phyloP scores from a whole-genome alignment of 306 rosid genomes.

The Prosopis cineraria region DNA sequence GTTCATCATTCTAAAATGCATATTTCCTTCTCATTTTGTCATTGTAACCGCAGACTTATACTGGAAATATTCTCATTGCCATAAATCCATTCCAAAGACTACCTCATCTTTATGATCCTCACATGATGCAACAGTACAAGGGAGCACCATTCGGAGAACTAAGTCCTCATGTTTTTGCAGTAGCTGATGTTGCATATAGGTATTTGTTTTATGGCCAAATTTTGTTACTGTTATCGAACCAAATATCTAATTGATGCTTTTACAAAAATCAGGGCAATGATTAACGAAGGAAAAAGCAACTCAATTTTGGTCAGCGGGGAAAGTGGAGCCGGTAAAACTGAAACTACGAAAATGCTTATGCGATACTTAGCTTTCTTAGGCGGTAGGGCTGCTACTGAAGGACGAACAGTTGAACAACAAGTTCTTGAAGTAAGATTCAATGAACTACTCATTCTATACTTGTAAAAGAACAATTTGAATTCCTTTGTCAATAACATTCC shows the following conservation, averaged over 20 bases:
- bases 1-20: slow-evolving; percentile 19
- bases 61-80: slow-evolving; percentile 97
- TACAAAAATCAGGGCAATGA: slow-evolving; percentile 78
- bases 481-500: slow-evolving; percentile 10
- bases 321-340: slow-evolving; percentile 99
- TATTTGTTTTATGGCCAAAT: slow-evolving; percentile 35
- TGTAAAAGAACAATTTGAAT: slow-evolving; percentile 15
- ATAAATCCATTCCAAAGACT: slow-evolving; percentile 98
- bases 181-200: slow-evolving; percentile 99
- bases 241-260: slow-evolving; percentile 32
- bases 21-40: slow-evolving; percentile 29
- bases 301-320: slow-evolving; percentile 99
- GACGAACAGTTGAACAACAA: slow-evolving; percentile 98
- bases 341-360: slow-evolving; percentile 99
- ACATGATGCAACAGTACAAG: slow-evolving; percentile 98
- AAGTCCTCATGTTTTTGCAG: slow-evolving; percentile 98
- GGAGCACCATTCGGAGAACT: slow-evolving; percentile 97
- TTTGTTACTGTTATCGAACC: slow-evolving; percentile 28
- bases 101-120: slow-evolving; percentile 88
- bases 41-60: slow-evolving; percentile 74
- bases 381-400: slow-evolving; percentile 92
- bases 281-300: slow-evolving; percentile 86
- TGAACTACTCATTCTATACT: slow-evolving; percentile 29
- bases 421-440: slow-evolving; percentile 87
- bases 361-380: slow-evolving; percentile 93